Evolutionary conservation across 2,329 filamentous ascomycete species (phyloP).

Genomic region (Penicillium aurantiogriseum): DNA sequence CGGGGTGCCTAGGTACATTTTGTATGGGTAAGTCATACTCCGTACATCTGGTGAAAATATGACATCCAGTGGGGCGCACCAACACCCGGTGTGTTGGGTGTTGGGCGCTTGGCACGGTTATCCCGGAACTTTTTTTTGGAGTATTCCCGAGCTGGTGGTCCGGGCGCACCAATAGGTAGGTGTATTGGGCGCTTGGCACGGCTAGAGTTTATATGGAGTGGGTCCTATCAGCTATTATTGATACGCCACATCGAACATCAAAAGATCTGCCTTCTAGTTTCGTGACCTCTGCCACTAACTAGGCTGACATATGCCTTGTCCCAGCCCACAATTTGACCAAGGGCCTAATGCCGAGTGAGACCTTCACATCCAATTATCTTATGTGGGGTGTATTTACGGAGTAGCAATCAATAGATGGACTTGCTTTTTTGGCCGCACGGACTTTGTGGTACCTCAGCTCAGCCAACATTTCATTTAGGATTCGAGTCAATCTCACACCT

Average conservation of each 20-base stretch:
- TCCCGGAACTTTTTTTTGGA: too few species aligned
- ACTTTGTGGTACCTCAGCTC: background rate
- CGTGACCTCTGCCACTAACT: too few species aligned
- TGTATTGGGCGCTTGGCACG: too few species aligned
- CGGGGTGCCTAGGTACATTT: background rate
- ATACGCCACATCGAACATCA: too few species aligned
- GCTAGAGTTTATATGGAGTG: too few species aligned
- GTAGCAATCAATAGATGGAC: background rate
- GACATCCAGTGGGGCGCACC: too few species aligned
- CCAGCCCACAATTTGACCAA: too few species aligned
- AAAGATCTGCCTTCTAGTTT: background rate
- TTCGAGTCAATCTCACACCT: background rate
- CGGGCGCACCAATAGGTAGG: too few species aligned
- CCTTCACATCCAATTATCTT: background rate
- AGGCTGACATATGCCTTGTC: too few species aligned
- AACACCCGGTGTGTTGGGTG: too few species aligned
- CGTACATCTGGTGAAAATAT: background rate
- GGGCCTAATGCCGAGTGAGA: background rate
- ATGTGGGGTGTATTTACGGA: background rate
- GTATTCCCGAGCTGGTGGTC: too few species aligned
- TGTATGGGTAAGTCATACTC: background rate
- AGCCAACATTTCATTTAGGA: background rate
- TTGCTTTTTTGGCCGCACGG: background rate
- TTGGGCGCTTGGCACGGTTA: too few species aligned
- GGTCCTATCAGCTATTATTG: background rate